A percentile compares a stretch with the other conserved stretches of the same genome.
These are phyloP conservation scores for Cryptosporidium xiaoi DNA, from an alignment of 169 alveolate genomes.

Conservation along the genomic window DNA sequence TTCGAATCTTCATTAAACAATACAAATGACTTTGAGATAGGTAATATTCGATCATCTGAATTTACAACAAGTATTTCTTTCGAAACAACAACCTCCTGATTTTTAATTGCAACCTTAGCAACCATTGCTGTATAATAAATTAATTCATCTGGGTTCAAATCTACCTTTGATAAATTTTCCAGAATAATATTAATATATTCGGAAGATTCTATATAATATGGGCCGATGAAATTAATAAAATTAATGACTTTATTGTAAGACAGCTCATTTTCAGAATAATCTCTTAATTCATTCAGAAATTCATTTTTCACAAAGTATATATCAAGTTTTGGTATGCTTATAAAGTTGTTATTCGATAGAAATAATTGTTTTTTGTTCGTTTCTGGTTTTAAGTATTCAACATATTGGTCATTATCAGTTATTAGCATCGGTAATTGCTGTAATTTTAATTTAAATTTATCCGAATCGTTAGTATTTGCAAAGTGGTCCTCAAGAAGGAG, in stretches of 20 bases:
- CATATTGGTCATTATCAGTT: slow-evolving; percentile 40
- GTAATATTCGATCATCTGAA: slow-evolving; percentile 8
- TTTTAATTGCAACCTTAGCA: background rate
- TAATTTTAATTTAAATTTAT: slow-evolving; percentile 1
- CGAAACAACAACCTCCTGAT: background rate
- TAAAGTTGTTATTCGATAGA: slow-evolving; percentile 3
- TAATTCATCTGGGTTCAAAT: slow-evolving; percentile 11
- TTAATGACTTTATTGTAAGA: slow-evolving; percentile 16
- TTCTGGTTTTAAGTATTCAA: slow-evolving; percentile 1
- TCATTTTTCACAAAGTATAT: slow-evolving; percentile 35
- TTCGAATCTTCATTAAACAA: background rate
- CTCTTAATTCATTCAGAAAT: slow-evolving; percentile 7
- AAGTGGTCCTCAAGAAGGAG: slow-evolving; percentile 9
- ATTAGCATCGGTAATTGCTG: slow-evolving; percentile 17
- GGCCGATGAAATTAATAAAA: slow-evolving; percentile 17
- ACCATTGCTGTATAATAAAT: slow-evolving; percentile 12
- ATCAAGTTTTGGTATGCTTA: slow-evolving; percentile 1
- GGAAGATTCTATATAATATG: background rate
- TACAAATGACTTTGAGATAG: slow-evolving; percentile 19
- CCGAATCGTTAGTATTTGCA: background rate
- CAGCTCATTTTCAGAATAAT: background rate
- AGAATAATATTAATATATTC: slow-evolving; percentile 31
- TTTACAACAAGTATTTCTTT: slow-evolving; percentile 14
- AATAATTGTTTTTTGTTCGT: slow-evolving; percentile 20
- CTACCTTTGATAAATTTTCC: background rate